Conservation (phyloP, 2,329 filamentous ascomycete species). For the Alternaria sp. region DNA sequence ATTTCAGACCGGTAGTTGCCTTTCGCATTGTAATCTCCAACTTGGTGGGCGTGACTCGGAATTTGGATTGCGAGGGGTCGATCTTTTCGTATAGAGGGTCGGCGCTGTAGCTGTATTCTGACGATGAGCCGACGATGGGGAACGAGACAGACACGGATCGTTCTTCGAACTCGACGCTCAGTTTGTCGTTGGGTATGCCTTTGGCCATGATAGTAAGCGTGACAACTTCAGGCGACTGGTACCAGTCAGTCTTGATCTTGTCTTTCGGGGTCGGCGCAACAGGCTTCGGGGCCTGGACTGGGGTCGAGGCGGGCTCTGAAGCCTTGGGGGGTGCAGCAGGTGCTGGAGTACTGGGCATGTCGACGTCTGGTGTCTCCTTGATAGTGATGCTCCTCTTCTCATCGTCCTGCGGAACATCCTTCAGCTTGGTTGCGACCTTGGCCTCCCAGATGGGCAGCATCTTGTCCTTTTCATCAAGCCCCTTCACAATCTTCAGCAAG, state of each 20-base stretch:
- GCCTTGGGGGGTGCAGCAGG: conserved; percentile 18
- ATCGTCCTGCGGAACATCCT: conserved; percentile 60
- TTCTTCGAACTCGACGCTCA: conserved; percentile 62
- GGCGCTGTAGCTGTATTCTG: conserved; percentile 69
- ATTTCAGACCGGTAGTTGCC: conserved; percentile 70
- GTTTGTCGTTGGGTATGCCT: conserved; percentile 66
- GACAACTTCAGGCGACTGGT: conserved; percentile 68
- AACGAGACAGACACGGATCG: conserved; percentile 66
- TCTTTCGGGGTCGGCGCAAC: conserved; percentile 56
- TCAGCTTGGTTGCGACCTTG: conserved; percentile 64
- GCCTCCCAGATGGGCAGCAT: conserved; percentile 66
- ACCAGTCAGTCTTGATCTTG: conserved; percentile 75
- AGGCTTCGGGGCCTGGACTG: conserved; percentile 39
- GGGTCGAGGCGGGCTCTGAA: neutral
- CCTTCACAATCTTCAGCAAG: conserved; percentile 69
- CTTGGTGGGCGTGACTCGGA: conserved; percentile 77
- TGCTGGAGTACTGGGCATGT: conserved; percentile 53
- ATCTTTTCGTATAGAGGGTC: conserved; percentile 74
- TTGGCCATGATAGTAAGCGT: conserved; percentile 73
- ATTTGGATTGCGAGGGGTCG: conserved; percentile 67
- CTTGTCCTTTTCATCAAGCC: conserved; percentile 62
- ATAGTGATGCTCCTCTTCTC: conserved; percentile 49
- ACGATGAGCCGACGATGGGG: conserved; percentile 59
- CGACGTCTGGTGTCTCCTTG: conserved; percentile 63
- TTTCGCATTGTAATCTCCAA: conserved; percentile 81